These are phyloP conservation scores for Penicillium sp. DNA, from an alignment of 2,329 filamentous ascomycete species.

Conservation along the genomic window DNA sequence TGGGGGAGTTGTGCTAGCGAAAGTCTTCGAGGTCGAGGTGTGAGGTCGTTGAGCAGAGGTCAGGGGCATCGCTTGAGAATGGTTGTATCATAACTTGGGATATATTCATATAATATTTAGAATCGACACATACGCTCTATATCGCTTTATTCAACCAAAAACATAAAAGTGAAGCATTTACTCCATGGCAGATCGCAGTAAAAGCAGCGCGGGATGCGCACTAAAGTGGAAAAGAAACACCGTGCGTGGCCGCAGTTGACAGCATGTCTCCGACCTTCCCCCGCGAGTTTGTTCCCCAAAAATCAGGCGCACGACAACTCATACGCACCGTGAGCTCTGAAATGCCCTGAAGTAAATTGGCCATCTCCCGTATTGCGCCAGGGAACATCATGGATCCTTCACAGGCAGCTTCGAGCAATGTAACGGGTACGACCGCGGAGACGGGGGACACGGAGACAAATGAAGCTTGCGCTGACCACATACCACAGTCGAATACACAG, in stretches of 20 bases:
- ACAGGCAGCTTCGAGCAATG: constrained; percentile 63
- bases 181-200: background rate
- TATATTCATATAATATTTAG: too few species aligned
- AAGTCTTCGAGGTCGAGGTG: constrained; percentile 10
- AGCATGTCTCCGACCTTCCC: constrained; percentile 10
- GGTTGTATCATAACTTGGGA: background rate
- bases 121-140: too few species aligned
- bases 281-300: constrained; percentile 8
- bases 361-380: constrained; percentile 24
- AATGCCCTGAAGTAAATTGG: constrained; percentile 29
- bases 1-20: constrained; percentile 4
- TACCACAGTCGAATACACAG: constrained; percentile 81
- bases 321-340: background rate
- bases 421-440: constrained; percentile 56
- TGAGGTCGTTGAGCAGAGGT: background rate
- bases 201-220: constrained; percentile 7
- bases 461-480: constrained; percentile 19
- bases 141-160: too few species aligned
- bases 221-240: constrained; percentile 8
- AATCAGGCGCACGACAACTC: constrained; percentile 5
- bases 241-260: constrained; percentile 11
- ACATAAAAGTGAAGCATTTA: background rate
- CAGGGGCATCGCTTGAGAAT: background rate
- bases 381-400: constrained; percentile 42
- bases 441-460: constrained; percentile 2